Evolutionary conservation across 768 basidiomycete genomes (phyloP), one percentile per base, ranked within the genome.

Genomic region (Rhizopogon roseolus): DNA sequence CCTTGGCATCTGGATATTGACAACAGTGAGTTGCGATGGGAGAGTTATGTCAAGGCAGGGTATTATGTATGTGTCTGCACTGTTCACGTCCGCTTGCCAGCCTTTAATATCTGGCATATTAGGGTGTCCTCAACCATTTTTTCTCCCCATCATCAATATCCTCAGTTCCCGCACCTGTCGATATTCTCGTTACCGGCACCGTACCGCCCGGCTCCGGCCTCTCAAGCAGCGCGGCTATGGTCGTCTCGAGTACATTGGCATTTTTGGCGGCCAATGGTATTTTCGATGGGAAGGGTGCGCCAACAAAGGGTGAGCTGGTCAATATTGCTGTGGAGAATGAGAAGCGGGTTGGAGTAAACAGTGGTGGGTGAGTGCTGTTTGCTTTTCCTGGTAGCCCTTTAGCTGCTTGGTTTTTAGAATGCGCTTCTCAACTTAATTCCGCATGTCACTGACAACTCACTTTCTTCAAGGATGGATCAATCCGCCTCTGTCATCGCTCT

Each of bases 221-320:
- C 5, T 92, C 89, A 6, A 92, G 89, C 3, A 92, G 89, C 58
- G 90, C 91, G 0, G 93, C 93, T 0, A 88, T 96, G 83, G 90
- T 93, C 34, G 90, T 95, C 22, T 88, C 90, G 0, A 90, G 88
- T 39, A 88, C 91, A 0, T 73, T 95, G 29, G 81, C 87, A 0
- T 90, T 94, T 65, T 72, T 94, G 27, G 85, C 85, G 6, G 82
- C 85, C 41, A 93, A 94, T 56, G 81, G 81, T 50, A 85, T 90
- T 64, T 68, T 78, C 11, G 58, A 71, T n/a, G 54, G 63, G 17
- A 32, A 52, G 8, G 34, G 2, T 16, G 46, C 57, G 32, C 58
- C 59, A 11, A 82, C 75, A 40, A 86, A 93, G 63, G 85, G 86
- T 17, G 75, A 84, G 40, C 76, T 96, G 0, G 90, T 93, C 11